Percentiles rank a stretch among this genome's conserved stretches.
These are phyloP conservation scores for Hamamelis virginiana DNA, from an alignment of 164 flowering plant species.

Conservation along the genomic window DNA sequence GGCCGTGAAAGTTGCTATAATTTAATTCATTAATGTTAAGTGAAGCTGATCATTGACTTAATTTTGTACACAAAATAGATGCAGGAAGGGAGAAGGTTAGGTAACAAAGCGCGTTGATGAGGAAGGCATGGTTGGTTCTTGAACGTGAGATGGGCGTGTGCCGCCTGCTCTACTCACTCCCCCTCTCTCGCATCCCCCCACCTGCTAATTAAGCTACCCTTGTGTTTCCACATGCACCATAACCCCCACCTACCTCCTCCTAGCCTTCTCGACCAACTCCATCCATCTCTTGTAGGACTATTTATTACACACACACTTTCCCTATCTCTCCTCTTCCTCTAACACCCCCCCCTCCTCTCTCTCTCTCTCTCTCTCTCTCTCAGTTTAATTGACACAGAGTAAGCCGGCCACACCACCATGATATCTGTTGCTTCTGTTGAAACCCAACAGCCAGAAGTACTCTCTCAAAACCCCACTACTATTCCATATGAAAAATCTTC, in stretches of 20 bases:
- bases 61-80: neutral
- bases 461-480: neutral
- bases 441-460: constrained; percentile 13
- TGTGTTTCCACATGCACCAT: too few species aligned
- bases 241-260: neutral
- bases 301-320: too few species aligned
- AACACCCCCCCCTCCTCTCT: neutral
- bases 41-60: neutral
- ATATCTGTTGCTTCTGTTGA: constrained; percentile 37
- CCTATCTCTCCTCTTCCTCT: neutral
- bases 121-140: neutral
- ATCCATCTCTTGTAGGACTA: neutral
- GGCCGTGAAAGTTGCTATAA: too few species aligned
- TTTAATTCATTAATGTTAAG: too few species aligned
- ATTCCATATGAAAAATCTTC: neutral
- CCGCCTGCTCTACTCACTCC: neutral
- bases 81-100: too few species aligned
- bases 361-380: neutral
- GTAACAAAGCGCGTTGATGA: neutral
- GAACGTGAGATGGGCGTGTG: constrained; percentile 2
- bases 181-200: neutral
- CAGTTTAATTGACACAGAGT: too few species aligned
- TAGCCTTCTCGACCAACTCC: neutral
- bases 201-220: too few species aligned
- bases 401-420: constrained; percentile 13